Base-by-base conservation (phyloP, 2,329 filamentous ascomycete species). In the Colletotrichum somersetense region DNA sequence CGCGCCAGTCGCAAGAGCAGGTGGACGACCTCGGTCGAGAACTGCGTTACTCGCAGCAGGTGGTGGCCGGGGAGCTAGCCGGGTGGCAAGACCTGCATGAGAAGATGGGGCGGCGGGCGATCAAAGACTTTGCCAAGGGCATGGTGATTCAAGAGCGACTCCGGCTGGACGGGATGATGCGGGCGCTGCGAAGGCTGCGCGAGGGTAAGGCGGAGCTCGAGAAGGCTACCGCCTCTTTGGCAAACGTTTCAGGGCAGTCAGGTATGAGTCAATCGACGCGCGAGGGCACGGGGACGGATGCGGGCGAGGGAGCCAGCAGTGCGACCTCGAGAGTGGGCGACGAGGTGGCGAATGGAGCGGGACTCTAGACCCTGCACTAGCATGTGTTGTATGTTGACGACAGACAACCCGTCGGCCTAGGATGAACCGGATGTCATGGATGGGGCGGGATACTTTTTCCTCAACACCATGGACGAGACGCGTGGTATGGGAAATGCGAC, bases 1-100 rank as follows among this genome's bases (percentile, higher is more conserved):
- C 94, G 48, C 87, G 89, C 18, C 91, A 91, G 74, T 90, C 89
- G 30, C 89, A 91, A 74, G 82, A 86, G 23, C 94, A 98, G 79
- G 88, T 93, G 14, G 89, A 91, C 26, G 89, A 90, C 55, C 82
- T 97, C n/a, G 91, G 92, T 0, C 90, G 90, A 63, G 96, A 99
- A 81, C 84, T 99, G 67, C 86, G 94, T 62, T 97, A 96, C 81
- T 97, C 95, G 59, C 96, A 98, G 83, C 94, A 97, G 81, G 94
- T 96, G 18, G 96, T 98, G 33, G 96, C 97, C 8, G 88, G 91
- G 1, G 96, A 99, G 83, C 82, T 99, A 67, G 96, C 96, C 0
- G 95, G 93, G 20, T 99, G 96, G 94, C 95, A 97, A 78, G 94
- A 97, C 52, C 89, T 95, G 84, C 91, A 97, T 78, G 93, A 94